A percentile compares a stretch with the other conserved stretches of the same genome.
Evolutionary conservation across 2,329 filamentous ascomycete genomes (phyloP).

Genomic region (Colletotrichum nymphaeae): DNA sequence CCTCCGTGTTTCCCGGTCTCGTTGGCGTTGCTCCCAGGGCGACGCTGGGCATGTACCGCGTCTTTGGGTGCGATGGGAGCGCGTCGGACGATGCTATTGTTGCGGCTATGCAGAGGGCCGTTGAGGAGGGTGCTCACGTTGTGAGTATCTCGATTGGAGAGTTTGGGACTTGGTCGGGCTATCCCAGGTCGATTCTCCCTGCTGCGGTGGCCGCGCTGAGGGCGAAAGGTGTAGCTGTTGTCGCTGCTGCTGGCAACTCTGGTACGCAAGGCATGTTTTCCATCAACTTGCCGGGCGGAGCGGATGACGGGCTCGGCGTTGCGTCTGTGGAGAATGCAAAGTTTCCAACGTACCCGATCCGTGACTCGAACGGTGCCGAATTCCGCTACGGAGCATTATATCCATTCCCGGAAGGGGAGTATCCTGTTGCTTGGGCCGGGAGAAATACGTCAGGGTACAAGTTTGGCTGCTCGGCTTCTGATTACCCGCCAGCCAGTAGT

Average conservation of each 20-base stretch:
- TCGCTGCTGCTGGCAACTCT: constrained; percentile 63
- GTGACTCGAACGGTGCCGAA: not conserved
- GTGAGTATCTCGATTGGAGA: constrained; percentile 42
- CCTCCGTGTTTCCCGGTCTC: constrained; percentile 28
- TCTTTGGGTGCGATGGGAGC: constrained; percentile 36
- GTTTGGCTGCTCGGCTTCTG: constrained; percentile 19
- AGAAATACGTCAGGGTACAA: not conserved
- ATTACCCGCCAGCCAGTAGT: constrained; percentile 4
- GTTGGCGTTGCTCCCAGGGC: constrained; percentile 41
- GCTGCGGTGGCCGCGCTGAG: constrained; percentile 62
- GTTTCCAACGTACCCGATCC: constrained; percentile 28
- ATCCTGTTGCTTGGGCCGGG: constrained; percentile 15
- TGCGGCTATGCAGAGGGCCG: constrained; percentile 40
- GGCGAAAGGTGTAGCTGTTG: constrained; percentile 62
- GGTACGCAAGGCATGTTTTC: constrained; percentile 60
- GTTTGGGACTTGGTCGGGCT: constrained; percentile 16
- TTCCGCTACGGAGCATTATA: constrained; percentile 30
- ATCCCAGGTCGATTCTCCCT: constrained; percentile 38
- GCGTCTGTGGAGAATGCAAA: constrained; percentile 61
- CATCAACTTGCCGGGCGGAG: constrained; percentile 59
- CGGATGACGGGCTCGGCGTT: constrained; percentile 58
- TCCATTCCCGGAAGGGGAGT: constrained; percentile 18
- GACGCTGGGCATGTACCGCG: constrained; percentile 39
- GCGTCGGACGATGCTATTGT: constrained; percentile 39
- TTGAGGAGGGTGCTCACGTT: constrained; percentile 42